These are phyloP conservation scores for Dioscorea cayenensis DNA, from an alignment of 116 monocot species.

Conservation along the genomic window DNA sequence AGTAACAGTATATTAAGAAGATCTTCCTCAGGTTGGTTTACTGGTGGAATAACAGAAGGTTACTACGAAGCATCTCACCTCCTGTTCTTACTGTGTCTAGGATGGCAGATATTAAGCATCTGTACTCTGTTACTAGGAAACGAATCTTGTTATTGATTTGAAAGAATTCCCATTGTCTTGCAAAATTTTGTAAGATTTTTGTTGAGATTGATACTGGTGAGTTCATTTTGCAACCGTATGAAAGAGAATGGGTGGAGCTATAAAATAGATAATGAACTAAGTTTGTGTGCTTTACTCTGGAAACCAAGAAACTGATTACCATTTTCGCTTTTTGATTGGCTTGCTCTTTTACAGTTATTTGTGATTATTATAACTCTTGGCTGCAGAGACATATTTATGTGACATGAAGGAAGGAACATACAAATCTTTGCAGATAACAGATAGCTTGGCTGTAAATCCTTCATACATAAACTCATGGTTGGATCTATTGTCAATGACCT, in stretches of 20 bases:
- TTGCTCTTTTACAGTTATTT: not conserved
- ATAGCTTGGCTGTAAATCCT: conserved; percentile 76
- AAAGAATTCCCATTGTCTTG: too few relatives aligned
- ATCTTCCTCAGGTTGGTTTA: too few relatives aligned
- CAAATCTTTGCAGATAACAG: conserved; percentile 83
- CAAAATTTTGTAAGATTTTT: too few relatives aligned
- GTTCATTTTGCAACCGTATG: not conserved
- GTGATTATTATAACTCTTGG: not conserved
- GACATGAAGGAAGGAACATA: conserved; percentile 62
- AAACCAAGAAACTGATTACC: not conserved
- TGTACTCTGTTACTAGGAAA: too few relatives aligned
- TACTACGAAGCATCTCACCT: too few relatives aligned
- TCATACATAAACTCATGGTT: conserved; percentile 75
- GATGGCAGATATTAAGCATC: too few relatives aligned
- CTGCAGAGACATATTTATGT: conserved; percentile 96
- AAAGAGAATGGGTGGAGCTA: not conserved
- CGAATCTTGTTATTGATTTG: too few relatives aligned
- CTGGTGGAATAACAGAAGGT: too few relatives aligned
- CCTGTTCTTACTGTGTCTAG: too few relatives aligned
- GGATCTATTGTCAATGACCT: conserved; percentile 84
- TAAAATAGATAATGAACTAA: not conserved
- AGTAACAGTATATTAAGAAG: too few relatives aligned
- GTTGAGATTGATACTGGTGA: too few relatives aligned
- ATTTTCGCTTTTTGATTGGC: conserved; percentile 1
- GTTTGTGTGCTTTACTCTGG: not conserved